Base-by-base conservation (phyloP, 371 early-diverging fungal species). In the Chytridiales sp. region DNA sequence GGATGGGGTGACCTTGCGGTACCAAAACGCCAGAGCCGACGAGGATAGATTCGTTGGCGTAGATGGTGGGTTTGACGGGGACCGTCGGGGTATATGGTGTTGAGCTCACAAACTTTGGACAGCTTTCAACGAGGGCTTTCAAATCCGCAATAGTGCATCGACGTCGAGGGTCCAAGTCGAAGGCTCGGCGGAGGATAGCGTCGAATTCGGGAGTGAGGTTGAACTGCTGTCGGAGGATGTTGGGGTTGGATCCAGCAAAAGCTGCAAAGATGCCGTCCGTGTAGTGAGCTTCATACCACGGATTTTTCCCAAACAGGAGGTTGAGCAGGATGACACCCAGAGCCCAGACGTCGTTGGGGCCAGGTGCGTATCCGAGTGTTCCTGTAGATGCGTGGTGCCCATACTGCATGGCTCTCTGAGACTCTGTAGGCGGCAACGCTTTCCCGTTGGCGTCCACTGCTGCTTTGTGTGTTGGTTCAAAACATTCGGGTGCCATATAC, bases 401-500 rank as follows among this genome's bases (percentile, higher is more conserved):
- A 24, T 6, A 4, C 11, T 30, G 49, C 84, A 4, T 80, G 79
- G 56, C 89, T 88, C 44, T n/a, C n/a, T n/a, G n/a, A n/a, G n/a
- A n/a, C n/a, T n/a, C n/a, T n/a, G n/a, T n/a, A 35, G 27, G 51
- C 0, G 42, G 79, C 78, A 55, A 75, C 70, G 44, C 22, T 62
- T 73, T 39, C 67, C 52, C 70, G 22, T 47, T 36, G 47, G 9
- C 48, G 48, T 17, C 64, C 50, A 29, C 57, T 22, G 62, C 30
- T 22, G 62, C 40, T 26, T 60, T 61, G 65, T 46, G 68, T 52
- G 36, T 84, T 70, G 24, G 83, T 84, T 38, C 89, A n/a, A 75
- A 64, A 49, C 67, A 74, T 46, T 94, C 95, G 52, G 96, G 97
- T 8, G 93, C 91, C 81, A 93, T 91, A 69, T 97, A 97, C 69